Percentiles rank a stretch among this genome's conserved stretches.
These are phyloP conservation scores for Russula olivacea DNA, from an alignment of 768 basidiomycete species.

Conservation along the genomic window DNA sequence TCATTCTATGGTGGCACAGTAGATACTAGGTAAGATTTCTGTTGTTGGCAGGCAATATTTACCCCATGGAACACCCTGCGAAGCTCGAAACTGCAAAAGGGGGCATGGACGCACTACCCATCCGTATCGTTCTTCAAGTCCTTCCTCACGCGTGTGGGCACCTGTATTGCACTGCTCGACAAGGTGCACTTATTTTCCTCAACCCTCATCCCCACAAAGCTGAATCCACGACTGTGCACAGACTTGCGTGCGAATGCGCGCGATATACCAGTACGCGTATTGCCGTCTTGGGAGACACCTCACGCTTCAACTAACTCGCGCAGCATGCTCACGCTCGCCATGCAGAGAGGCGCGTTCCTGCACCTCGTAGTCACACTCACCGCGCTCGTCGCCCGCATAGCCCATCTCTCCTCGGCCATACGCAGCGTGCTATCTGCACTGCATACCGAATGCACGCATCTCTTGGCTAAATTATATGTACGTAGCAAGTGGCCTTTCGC, in stretches of 20 bases:
- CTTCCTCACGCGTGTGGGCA: constrained; percentile 35
- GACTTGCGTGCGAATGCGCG: constrained; percentile 43
- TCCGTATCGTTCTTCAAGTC: constrained; percentile 33
- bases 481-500: neutral
- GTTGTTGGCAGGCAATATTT: neutral
- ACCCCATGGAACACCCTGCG: neutral
- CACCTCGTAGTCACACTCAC: constrained; percentile 57
- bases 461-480: constrained; percentile 14
- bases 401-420: constrained; percentile 12
- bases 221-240: constrained; percentile 25
- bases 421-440: constrained; percentile 2
- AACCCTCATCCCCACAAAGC: neutral
- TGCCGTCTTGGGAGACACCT: neutral
- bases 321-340: constrained; percentile 55
- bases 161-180: constrained; percentile 38
- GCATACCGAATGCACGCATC: constrained; percentile 6
- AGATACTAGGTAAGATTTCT: constrained; percentile 33
- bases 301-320: neutral
- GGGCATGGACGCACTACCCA: constrained; percentile 62
- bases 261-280: constrained; percentile 46
- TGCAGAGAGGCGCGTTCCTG: constrained; percentile 71
- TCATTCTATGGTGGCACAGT: constrained; percentile 46
- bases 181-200: constrained; percentile 36
- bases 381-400: constrained; percentile 56
- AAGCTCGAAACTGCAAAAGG: constrained; percentile 50